Evolutionary conservation across 306 rosid species (phyloP).

Genomic region (Cyamopsis tetragonoloba): DNA sequence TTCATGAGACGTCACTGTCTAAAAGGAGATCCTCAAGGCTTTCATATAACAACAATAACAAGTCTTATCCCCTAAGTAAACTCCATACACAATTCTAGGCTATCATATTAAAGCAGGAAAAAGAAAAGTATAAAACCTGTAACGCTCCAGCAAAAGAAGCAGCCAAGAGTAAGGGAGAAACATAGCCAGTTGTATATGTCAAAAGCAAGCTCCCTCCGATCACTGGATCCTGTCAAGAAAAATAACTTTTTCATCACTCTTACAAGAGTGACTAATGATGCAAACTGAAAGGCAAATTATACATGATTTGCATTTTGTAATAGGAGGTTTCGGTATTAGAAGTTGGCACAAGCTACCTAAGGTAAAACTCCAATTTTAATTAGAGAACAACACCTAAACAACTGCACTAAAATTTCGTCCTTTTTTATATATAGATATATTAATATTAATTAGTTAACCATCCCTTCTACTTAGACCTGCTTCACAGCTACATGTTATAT

Average conservation of each 20-base stretch:
- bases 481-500: neutral
- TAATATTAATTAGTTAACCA: too few relatives aligned
- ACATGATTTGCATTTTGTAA: too few relatives aligned
- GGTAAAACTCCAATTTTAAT: too few relatives aligned
- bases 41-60: neutral
- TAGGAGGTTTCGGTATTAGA: too few relatives aligned
- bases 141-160: conserved; percentile 94
- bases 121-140: too few relatives aligned
- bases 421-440: too few relatives aligned
- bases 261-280: neutral
- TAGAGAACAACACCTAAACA: too few relatives aligned
- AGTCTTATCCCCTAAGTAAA: too few relatives aligned
- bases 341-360: too few relatives aligned
- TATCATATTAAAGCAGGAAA: too few relatives aligned
- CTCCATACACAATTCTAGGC: too few relatives aligned
- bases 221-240: conserved; percentile 70
- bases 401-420: too few relatives aligned
- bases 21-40: neutral
- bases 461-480: neutral
- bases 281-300: neutral
- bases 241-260: conserved; percentile 6
- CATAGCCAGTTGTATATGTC: conserved; percentile 92
- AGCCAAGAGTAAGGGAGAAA: conserved; percentile 84
- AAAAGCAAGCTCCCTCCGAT: conserved; percentile 84
- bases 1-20: neutral